These are phyloP conservation scores for Kodamaea derodonti DNA, from an alignment of 1,139 yeast genomes.

Conservation along the genomic window DNA sequence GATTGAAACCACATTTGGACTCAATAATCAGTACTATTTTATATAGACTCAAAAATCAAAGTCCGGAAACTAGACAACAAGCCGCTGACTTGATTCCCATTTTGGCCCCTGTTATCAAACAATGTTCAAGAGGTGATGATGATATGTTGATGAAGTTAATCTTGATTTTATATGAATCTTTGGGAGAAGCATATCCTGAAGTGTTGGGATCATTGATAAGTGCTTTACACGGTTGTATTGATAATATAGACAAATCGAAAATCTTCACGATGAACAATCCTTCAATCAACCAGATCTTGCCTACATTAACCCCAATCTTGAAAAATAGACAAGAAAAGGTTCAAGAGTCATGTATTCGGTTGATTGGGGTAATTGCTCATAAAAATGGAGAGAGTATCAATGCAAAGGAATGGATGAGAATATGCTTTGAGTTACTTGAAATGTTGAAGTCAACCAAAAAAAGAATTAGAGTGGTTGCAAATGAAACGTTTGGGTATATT, in stretches of 20 bases:
- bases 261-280: conserved; percentile 66
- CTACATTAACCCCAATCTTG: conserved; percentile 87
- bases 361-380: conserved; percentile 81
- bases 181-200: conserved; percentile 95
- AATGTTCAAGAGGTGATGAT: conserved; percentile 47
- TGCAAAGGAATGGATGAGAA: conserved; percentile 97
- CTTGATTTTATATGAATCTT: conserved; percentile 77
- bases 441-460: conserved; percentile 84
- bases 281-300: conserved; percentile 76
- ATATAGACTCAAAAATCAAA: conserved; percentile 69
- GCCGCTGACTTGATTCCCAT: conserved; percentile 75
- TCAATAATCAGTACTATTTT: conserved; percentile 72
- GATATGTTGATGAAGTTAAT: conserved; percentile 65
- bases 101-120: conserved; percentile 63
- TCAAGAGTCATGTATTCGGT: conserved; percentile 75
- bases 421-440: conserved; percentile 86
- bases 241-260: conserved; percentile 37
- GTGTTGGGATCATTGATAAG: conserved; percentile 82
- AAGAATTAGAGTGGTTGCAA: conserved; percentile 79
- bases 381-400: conserved; percentile 83
- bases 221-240: conserved; percentile 54
- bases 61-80: conserved; percentile 75
- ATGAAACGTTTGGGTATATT: conserved; percentile 85
- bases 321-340: conserved; percentile 90
- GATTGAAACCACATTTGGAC: conserved; percentile 72